Conservation (phyloP, 768 basidiomycete genomes). For the Trametes punicea region DNA sequence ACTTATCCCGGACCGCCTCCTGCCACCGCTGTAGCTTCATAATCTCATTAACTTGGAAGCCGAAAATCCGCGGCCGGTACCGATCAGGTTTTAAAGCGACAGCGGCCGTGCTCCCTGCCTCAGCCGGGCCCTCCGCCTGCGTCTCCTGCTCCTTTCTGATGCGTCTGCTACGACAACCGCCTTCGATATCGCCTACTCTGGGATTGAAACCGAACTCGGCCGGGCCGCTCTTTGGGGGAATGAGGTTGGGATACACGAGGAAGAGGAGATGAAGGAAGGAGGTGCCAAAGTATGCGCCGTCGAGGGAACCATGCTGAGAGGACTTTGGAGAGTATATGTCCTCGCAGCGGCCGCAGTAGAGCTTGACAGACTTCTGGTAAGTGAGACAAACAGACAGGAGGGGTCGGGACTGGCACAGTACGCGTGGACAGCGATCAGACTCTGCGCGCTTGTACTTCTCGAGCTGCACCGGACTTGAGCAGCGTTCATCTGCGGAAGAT, state of each 20-base stretch:
- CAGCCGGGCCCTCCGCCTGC: constrained; percentile 55
- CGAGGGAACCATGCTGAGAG: constrained; percentile 94
- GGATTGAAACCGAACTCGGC: constrained; percentile 34
- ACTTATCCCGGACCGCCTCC: constrained; percentile 87
- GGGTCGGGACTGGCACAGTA: constrained; percentile 90
- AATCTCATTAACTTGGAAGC: constrained; percentile 92
- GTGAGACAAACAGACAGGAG: constrained; percentile 96
- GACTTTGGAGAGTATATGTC: constrained; percentile 98
- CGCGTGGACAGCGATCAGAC: constrained; percentile 97
- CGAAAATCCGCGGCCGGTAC: constrained; percentile 92
- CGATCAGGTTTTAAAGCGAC: constrained; percentile 89
- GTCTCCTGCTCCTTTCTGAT: constrained; percentile 48
- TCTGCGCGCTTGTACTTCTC: constrained; percentile 99
- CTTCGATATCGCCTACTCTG: constrained; percentile 26
- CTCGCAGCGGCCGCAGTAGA: constrained; percentile 97
- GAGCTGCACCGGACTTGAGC: constrained; percentile 44
- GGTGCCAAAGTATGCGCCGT: constrained; percentile 98
- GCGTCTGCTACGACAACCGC: constrained; percentile 32
- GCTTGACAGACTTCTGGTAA: constrained; percentile 98
- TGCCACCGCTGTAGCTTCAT: constrained; percentile 96
- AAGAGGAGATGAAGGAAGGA: constrained; percentile 97
- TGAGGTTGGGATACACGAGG: constrained; percentile 93
- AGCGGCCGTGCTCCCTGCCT: constrained; percentile 70
- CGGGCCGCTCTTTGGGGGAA: constrained; percentile 75
- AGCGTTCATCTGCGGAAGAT: not conserved